A percentile compares a stretch with the other conserved stretches of the same genome.
phyloP scores from a whole-genome alignment of 331 rosid species.

The Pyracantha coccinea region DNA sequence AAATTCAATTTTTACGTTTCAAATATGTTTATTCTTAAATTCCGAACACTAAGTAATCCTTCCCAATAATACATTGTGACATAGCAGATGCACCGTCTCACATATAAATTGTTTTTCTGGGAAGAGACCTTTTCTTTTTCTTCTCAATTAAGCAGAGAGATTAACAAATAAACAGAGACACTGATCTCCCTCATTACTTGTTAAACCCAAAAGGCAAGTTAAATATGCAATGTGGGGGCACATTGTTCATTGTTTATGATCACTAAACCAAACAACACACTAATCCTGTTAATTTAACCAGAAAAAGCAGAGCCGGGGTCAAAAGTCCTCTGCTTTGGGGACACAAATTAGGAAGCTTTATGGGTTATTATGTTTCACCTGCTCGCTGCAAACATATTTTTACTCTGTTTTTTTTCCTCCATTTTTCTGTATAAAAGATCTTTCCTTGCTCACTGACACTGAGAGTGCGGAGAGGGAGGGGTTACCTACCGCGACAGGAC shows the following conservation, averaged over 20 bases:
- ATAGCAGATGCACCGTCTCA: too few species aligned
- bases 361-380: conserved; percentile 4
- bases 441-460: conserved; percentile 8
- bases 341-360: conserved; percentile 3
- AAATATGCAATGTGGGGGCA: background rate
- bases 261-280: background rate
- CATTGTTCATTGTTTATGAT: background rate
- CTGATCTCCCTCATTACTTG: background rate
- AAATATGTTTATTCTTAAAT: too few species aligned
- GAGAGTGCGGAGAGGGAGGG: conserved; percentile 9
- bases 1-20: accelerated
- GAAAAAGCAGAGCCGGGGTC: background rate
- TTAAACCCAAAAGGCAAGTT: background rate
- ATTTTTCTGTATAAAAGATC: background rate
- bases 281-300: background rate
- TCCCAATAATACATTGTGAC: too few species aligned
- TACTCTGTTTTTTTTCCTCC: background rate
- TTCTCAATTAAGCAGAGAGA: background rate
- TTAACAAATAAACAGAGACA: background rate
- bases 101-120: too few species aligned
- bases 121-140: too few species aligned
- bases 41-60: too few species aligned
- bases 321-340: background rate
- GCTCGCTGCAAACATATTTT: conserved; percentile 6
- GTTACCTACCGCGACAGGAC: conserved; percentile 29